These are phyloP conservation scores for bread wheat (Triticum aestivum) DNA, from an alignment of 176 grass and related monocot species.

Conservation along the genomic window DNA sequence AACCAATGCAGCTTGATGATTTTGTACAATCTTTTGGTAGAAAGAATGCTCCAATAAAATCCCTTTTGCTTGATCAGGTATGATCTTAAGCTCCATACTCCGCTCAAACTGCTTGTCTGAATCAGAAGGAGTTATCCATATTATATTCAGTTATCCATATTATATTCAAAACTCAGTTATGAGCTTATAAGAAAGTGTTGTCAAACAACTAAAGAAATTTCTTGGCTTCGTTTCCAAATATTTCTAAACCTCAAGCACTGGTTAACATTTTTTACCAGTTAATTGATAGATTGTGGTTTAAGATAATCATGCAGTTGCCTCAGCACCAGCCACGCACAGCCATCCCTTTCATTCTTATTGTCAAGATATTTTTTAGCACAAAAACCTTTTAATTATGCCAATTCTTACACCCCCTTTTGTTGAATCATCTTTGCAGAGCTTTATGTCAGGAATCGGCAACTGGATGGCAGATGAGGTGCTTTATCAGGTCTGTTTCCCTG, in stretches of 20 bases:
- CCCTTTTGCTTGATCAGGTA: constrained; percentile 81
- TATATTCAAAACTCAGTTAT: background rate
- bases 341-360: background rate
- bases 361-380: background rate
- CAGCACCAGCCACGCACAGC: no score
- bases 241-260: background rate
- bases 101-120: background rate
- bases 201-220: background rate
- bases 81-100: background rate
- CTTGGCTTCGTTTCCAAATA: background rate
- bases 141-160: background rate
- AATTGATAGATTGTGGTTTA: constrained; percentile 5
- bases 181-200: background rate
- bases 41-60: constrained; percentile 60
- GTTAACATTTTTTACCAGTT: background rate
- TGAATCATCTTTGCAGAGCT: constrained; percentile 41
- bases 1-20: constrained; percentile 49
- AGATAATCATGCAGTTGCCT: background rate
- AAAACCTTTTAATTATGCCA: background rate
- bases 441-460: constrained; percentile 83
- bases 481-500: constrained; percentile 58
- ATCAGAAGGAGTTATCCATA: background rate
- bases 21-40: constrained; percentile 48
- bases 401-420: background rate
- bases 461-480: constrained; percentile 83